These are phyloP conservation scores for Aspergillus ostianus DNA, from an alignment of 495 filamentous ascomycete species.

Conservation along the genomic window DNA sequence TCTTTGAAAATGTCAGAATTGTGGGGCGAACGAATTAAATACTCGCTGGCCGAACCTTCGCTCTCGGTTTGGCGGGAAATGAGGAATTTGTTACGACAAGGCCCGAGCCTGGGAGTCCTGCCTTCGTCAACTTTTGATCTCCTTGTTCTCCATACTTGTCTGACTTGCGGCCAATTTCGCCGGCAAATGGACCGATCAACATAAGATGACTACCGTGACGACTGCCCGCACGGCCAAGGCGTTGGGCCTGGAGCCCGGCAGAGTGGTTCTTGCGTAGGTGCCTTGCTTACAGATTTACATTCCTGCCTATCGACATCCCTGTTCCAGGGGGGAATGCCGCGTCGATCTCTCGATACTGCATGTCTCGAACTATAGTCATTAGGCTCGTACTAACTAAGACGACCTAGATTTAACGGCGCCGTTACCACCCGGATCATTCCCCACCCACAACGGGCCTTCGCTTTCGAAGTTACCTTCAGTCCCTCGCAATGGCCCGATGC, in stretches of 20 bases:
- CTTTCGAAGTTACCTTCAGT: neutral
- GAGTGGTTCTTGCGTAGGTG: neutral
- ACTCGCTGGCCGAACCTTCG: no score
- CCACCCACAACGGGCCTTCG: neutral
- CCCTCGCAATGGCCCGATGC: neutral
- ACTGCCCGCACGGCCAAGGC: neutral
- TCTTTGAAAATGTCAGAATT: no score
- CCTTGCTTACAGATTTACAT: neutral
- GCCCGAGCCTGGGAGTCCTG: no score
- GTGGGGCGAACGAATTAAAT: no score
- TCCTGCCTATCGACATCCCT: neutral
- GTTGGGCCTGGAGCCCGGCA: neutral
- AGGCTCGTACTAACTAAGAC: neutral
- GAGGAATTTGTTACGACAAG: no score
- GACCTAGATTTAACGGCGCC: conserved; percentile 2
- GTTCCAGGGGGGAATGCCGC: neutral
- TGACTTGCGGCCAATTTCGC: no score
- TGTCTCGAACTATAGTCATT: neutral
- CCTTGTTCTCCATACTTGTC: no score
- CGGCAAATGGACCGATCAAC: no score
- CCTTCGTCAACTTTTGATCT: no score
- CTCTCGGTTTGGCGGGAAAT: no score
- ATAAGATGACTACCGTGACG: no score
- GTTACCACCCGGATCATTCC: neutral
- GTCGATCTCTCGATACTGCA: neutral